Percentiles rank a stretch among this genome's conserved stretches.
Evolutionary conservation across 2,329 filamentous ascomycete species (phyloP).

Genomic region (Talaromyces verruculosus): DNA sequence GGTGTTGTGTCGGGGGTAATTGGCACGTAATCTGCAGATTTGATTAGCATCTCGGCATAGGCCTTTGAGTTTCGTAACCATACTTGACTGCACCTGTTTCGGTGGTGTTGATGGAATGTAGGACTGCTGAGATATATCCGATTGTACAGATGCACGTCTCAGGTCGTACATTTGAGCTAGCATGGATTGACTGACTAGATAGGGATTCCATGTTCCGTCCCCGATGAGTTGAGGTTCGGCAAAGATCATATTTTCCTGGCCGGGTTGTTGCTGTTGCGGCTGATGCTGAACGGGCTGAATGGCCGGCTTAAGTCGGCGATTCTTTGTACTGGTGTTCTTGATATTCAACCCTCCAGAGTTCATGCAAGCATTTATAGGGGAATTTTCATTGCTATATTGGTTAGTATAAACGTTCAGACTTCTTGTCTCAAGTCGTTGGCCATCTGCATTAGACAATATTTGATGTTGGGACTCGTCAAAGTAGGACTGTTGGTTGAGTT

Average conservation of each 20-base stretch:
- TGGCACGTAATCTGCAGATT: conserved; percentile 58
- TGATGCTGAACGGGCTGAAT: conserved; percentile 36
- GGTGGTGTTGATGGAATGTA: conserved; percentile 63
- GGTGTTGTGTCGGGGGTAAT: conserved; percentile 68
- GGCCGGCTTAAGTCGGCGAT: conserved; percentile 27
- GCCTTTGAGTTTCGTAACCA: conserved; percentile 31
- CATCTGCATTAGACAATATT: conserved; percentile 30
- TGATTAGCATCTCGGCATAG: neutral
- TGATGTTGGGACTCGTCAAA: conserved; percentile 35
- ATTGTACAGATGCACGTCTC: conserved; percentile 42
- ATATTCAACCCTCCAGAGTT: conserved; percentile 25
- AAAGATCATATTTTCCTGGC: conserved; percentile 25
- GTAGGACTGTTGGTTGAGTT: conserved; percentile 56
- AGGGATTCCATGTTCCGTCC: conserved; percentile 31
- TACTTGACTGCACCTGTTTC: conserved; percentile 61
- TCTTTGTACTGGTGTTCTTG: conserved; percentile 23
- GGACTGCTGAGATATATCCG: conserved; percentile 36
- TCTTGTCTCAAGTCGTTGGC: conserved; percentile 33
- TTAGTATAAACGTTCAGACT: conserved; percentile 34
- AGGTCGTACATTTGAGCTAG: conserved; percentile 28
- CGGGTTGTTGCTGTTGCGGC: conserved; percentile 30
- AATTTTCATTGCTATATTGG: conserved; percentile 42
- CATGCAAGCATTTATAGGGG: conserved; percentile 27
- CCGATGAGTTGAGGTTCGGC: conserved; percentile 28
- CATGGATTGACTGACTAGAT: conserved; percentile 26